Conservation (phyloP, 306 rosid species). For the Vachellia collinsii region DNA sequence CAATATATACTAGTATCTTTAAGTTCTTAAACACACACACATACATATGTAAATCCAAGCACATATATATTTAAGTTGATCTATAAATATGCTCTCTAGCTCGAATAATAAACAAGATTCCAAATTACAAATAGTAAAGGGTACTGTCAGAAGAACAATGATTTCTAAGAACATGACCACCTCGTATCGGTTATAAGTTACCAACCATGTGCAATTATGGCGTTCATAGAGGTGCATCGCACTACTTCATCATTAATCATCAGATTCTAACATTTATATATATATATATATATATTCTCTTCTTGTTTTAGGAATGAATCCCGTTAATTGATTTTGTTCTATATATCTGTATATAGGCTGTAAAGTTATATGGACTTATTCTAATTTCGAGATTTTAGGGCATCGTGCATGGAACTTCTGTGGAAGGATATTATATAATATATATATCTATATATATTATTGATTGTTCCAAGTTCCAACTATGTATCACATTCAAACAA, state of each 20-base stretch:
- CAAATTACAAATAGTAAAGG: not conserved
- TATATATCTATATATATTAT: too few species aligned
- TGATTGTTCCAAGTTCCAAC: not conserved
- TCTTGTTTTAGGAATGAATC: not conserved
- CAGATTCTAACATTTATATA: not conserved
- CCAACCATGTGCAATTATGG: not conserved
- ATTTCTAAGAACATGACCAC: conserved; percentile 11
- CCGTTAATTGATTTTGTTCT: not conserved
- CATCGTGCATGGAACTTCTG: not conserved
- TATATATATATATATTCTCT: not conserved
- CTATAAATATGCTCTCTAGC: not conserved
- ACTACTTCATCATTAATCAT: not conserved
- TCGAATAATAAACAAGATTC: not conserved
- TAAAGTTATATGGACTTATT: conserved; percentile 2
- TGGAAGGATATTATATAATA: not conserved
- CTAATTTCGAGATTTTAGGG: not conserved
- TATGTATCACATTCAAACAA: not conserved
- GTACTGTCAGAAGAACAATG: conserved; percentile 9
- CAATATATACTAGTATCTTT: not conserved
- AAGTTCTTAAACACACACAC: not conserved
- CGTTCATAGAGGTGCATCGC: not conserved
- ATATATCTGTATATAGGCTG: not conserved
- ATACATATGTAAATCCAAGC: not conserved
- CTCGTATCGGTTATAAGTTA: not conserved
- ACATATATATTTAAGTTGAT: too few species aligned